Percentiles rank a stretch among this genome's conserved stretches.
Conservation (phyloP, 2,329 filamentous ascomycete genomes). For the Penicillium occitanis region DNA sequence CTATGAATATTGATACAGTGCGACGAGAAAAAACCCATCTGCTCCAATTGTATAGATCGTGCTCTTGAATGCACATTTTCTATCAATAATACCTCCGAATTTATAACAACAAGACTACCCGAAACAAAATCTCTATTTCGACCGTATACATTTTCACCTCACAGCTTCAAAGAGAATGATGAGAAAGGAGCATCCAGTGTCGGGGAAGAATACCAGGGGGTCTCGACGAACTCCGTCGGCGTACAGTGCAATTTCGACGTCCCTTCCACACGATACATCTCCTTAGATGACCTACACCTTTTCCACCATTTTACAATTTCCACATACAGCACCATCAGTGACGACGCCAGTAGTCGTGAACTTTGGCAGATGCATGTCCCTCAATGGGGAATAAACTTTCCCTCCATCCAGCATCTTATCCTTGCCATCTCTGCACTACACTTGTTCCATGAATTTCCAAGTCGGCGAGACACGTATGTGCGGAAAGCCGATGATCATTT, state of each 20-base stretch:
- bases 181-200: not conserved
- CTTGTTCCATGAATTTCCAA: slow-evolving; percentile 27
- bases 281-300: slow-evolving; percentile 1
- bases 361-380: slow-evolving; percentile 35
- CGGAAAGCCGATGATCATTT: slow-evolving; percentile 36
- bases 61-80: slow-evolving; percentile 11
- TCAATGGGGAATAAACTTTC: slow-evolving; percentile 33
- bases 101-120: not conserved
- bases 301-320: slow-evolving; percentile 14
- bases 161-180: not conserved
- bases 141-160: not conserved
- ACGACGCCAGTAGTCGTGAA: slow-evolving; percentile 18
- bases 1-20: not conserved
- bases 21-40: slow-evolving; percentile 15
- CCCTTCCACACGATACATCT: not conserved
- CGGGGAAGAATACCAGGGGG: not conserved
- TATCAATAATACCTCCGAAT: not conserved
- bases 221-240: not conserved
- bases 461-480: slow-evolving; percentile 25
- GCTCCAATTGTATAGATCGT: slow-evolving; percentile 10
- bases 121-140: not conserved
- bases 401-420: slow-evolving; percentile 36
- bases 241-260: not conserved
- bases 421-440: slow-evolving; percentile 35
- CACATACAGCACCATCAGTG: slow-evolving; percentile 9